Evolutionary conservation across 116 monocot species (phyloP).

Genomic region (Zostera marina): DNA sequence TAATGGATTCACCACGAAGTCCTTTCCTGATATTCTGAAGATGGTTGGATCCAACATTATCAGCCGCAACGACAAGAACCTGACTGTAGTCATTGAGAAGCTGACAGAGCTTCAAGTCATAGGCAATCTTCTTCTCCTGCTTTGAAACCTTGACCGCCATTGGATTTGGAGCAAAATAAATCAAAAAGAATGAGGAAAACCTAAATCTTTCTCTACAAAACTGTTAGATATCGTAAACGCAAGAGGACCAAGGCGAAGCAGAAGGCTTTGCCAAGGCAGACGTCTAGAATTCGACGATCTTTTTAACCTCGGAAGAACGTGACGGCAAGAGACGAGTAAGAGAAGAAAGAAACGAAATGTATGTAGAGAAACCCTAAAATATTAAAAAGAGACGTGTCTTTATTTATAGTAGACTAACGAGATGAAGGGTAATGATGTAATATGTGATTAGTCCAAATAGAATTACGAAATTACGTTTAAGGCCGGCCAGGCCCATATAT

Average conservation of each 20-base stretch:
- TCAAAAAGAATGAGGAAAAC: no score
- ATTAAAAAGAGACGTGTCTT: not conserved
- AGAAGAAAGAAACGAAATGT: not conserved
- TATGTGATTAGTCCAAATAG: no score
- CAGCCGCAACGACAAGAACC: slow-evolving; percentile 22
- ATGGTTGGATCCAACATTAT: slow-evolving; percentile 44
- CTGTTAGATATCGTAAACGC: not conserved
- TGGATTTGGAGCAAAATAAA: not conserved
- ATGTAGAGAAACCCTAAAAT: not conserved
- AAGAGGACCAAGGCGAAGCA: slow-evolving; percentile 19
- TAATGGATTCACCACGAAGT: slow-evolving; percentile 30
- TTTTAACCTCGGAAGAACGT: slow-evolving; percentile 5
- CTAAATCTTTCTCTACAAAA: not conserved
- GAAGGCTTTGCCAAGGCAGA: slow-evolving; percentile 14
- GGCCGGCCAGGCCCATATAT: no score
- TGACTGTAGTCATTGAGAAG: slow-evolving; percentile 17
- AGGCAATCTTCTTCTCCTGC: slow-evolving; percentile 32
- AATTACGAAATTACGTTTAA: no score
- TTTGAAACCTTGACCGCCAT: slow-evolving; percentile 29
- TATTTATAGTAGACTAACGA: no score
- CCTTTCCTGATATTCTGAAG: slow-evolving; percentile 26
- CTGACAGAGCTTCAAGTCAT: slow-evolving; percentile 15
- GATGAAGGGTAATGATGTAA: no score
- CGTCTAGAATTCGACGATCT: not conserved
- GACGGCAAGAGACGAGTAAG: not conserved